Conservation (phyloP, 2,329 filamentous ascomycete species). For the Lizonia empirigonia region DNA sequence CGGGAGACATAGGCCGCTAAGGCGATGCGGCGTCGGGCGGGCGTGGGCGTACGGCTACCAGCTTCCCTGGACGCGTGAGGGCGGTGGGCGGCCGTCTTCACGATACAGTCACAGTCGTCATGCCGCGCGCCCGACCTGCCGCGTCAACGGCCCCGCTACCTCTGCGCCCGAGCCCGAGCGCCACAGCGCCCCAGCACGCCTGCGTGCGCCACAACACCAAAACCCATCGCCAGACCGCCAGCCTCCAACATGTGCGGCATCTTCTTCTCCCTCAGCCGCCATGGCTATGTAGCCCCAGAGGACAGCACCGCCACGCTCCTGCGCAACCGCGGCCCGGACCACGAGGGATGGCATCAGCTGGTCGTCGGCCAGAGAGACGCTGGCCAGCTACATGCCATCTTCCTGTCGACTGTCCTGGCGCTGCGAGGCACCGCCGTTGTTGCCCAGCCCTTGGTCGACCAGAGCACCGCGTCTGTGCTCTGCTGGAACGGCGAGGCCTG, state of each 20-base stretch:
- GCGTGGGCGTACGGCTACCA: slow-evolving; percentile 13
- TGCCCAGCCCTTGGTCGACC: slow-evolving; percentile 72
- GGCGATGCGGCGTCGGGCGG: slow-evolving; percentile 19
- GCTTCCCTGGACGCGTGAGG: slow-evolving; percentile 29
- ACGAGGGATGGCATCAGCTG: slow-evolving; percentile 24
- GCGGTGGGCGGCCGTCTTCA: too few relatives aligned
- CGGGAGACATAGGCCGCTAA: slow-evolving; percentile 45
- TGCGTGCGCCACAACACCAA: slow-evolving; percentile 21
- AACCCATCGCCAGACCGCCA: slow-evolving; percentile 13
- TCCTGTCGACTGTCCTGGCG: slow-evolving; percentile 86
- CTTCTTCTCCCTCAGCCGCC: slow-evolving; percentile 55
- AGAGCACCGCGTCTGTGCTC: slow-evolving; percentile 65
- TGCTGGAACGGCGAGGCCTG: slow-evolving; percentile 99
- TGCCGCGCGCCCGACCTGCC: slow-evolving; percentile 27
- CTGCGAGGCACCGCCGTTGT: slow-evolving; percentile 77
- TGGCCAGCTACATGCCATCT: slow-evolving; percentile 56
- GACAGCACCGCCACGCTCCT: slow-evolving; percentile 33
- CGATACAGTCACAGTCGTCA: too few relatives aligned
- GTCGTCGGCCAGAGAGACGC: slow-evolving; percentile 11
- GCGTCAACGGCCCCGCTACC: too few relatives aligned
- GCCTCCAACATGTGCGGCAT: slow-evolving; percentile 52
- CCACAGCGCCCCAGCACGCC: background rate
- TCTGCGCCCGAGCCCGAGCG: too few relatives aligned
- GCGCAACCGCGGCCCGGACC: slow-evolving; percentile 44
- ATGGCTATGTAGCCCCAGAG: slow-evolving; percentile 31